Evolutionary conservation across 202 grass and related monocot species (phyloP).

Genomic region (Panicum virgatum): DNA sequence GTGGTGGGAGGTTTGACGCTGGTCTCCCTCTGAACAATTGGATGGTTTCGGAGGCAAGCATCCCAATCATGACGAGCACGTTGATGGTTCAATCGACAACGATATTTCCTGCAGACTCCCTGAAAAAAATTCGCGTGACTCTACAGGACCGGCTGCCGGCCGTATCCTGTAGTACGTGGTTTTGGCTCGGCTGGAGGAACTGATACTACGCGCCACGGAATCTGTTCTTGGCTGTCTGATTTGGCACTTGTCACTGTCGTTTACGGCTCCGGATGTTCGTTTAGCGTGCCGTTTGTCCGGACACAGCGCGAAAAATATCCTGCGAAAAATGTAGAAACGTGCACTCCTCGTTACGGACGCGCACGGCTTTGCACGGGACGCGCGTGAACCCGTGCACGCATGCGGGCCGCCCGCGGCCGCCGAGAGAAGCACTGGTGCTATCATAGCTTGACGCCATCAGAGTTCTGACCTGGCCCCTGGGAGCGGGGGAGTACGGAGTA

Average conservation of each 20-base stretch:
- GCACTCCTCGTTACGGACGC: background rate
- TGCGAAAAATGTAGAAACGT: background rate
- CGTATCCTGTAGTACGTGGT: background rate
- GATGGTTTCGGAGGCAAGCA: background rate
- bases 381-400: background rate
- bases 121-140: background rate
- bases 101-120: background rate
- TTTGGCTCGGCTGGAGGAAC: background rate
- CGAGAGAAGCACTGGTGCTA: slow-evolving; percentile 5
- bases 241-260: background rate
- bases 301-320: no score
- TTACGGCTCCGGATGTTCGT: background rate
- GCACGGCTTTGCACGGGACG: slow-evolving; percentile 1
- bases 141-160: no score
- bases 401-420: background rate
- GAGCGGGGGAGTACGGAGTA: no score
- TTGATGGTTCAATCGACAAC: background rate
- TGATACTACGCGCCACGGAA: background rate
- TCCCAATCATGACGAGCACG: slow-evolving; percentile 8
- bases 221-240: background rate
- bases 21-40: slow-evolving; percentile 26
- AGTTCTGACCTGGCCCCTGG: no score
- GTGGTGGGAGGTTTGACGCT: slow-evolving; percentile 2
- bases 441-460: no score
- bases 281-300: background rate